phyloP scores from a whole-genome alignment of 2,329 filamentous ascomycete species.

The Leptoxyphium fumago region DNA sequence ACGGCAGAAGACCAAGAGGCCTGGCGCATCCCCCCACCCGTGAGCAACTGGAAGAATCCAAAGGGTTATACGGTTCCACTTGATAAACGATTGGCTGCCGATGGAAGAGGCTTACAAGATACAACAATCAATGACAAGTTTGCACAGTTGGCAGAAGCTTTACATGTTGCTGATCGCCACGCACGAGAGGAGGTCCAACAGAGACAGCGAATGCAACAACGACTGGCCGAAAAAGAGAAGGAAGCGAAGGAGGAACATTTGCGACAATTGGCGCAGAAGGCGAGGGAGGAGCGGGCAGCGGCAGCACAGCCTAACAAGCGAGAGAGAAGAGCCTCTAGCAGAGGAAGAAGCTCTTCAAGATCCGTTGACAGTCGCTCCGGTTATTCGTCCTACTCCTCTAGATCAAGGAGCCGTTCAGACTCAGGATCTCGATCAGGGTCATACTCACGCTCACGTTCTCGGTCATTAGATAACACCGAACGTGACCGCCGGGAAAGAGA shows the following conservation, averaged over 20 bases:
- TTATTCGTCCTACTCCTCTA: slow-evolving; percentile 27
- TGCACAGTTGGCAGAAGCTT: slow-evolving; percentile 82
- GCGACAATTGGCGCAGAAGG: slow-evolving; percentile 75
- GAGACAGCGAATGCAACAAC: slow-evolving; percentile 85
- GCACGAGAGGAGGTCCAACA: slow-evolving; percentile 91
- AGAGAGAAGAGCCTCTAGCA: slow-evolving; percentile 25
- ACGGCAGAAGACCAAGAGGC: slow-evolving; percentile 95
- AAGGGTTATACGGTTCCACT: slow-evolving; percentile 95
- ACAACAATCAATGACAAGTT: slow-evolving; percentile 98
- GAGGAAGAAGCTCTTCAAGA: slow-evolving; percentile 10
- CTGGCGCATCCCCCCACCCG: slow-evolving; percentile 80
- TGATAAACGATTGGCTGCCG: slow-evolving; percentile 88
- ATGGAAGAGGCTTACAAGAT: slow-evolving; percentile 82
- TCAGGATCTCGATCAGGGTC: slow-evolving; percentile 13
- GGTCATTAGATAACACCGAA: slow-evolving; percentile 45
- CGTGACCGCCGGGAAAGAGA: slow-evolving; percentile 49
- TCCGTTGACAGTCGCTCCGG: slow-evolving; percentile 16
- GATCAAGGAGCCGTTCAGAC: slow-evolving; percentile 8
- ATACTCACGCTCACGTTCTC: slow-evolving; percentile 3
- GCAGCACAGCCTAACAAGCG: slow-evolving; percentile 24
- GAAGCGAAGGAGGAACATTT: slow-evolving; percentile 84
- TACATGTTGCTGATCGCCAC: slow-evolving; percentile 89
- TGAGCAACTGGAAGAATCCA: slow-evolving; percentile 98
- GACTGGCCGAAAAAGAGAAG: slow-evolving; percentile 93
- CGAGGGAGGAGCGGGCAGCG: slow-evolving; percentile 53